phyloP scores from a whole-genome alignment of 2,329 filamentous ascomycete species.

The Lomentospora prolificans region DNA sequence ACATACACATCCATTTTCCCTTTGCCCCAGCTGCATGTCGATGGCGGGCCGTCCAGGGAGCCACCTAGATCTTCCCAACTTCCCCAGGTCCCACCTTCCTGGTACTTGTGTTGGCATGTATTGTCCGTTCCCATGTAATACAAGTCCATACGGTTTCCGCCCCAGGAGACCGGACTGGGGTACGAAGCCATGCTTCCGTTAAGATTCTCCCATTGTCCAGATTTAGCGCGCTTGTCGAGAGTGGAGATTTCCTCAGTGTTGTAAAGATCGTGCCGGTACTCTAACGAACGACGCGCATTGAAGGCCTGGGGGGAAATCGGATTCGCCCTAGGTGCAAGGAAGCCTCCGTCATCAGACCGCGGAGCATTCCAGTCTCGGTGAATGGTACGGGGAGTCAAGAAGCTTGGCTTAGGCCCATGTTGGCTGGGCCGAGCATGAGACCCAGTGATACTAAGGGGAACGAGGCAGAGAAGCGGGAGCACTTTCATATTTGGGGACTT shows the following conservation, averaged over 20 bases:
- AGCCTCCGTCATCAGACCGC: background rate
- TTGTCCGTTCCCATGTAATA: slow-evolving; percentile 15
- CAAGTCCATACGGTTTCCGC: slow-evolving; percentile 16
- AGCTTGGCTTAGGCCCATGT: background rate
- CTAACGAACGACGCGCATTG: background rate
- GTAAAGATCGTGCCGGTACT: background rate
- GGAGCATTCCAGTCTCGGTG: slow-evolving; percentile 6
- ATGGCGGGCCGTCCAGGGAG: slow-evolving; percentile 16
- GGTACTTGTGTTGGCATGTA: slow-evolving; percentile 16
- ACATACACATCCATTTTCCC: slow-evolving; percentile 21
- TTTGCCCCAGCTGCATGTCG: slow-evolving; percentile 18
- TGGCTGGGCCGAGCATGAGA: background rate
- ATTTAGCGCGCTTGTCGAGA: background rate
- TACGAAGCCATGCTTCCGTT: slow-evolving; percentile 6
- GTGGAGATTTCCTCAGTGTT: background rate
- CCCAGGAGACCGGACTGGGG: slow-evolving; percentile 15
- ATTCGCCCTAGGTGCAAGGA: background rate
- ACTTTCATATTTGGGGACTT: background rate
- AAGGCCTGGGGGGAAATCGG: background rate
- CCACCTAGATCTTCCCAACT: slow-evolving; percentile 19
- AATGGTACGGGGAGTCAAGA: background rate
- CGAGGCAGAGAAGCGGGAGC: background rate
- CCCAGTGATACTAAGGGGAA: background rate
- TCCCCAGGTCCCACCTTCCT: slow-evolving; percentile 12
- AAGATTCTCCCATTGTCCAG: slow-evolving; percentile 6